phyloP scores from a whole-genome alignment of 176 grass and related monocot species.

The Alloteropsis semialata region DNA sequence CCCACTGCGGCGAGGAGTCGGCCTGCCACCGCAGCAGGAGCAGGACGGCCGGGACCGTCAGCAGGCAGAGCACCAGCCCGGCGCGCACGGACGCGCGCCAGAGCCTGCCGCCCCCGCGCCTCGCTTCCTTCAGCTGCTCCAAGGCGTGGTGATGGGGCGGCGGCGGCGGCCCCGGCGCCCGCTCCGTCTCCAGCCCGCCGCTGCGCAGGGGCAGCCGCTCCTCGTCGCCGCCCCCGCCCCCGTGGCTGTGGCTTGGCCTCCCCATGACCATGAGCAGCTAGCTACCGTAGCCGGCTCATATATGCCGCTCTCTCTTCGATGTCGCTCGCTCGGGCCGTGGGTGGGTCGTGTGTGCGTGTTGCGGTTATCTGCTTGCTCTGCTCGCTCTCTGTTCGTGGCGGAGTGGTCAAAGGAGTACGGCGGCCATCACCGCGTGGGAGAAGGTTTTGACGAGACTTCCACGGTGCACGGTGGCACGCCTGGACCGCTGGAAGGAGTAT shows the following conservation, averaged over 20 bases:
- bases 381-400: not conserved
- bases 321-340: not conserved
- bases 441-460: not conserved
- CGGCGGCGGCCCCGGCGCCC: not conserved
- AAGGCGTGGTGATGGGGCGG: not conserved
- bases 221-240: conserved; percentile 21
- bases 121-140: conserved; percentile 34
- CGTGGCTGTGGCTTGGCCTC: conserved; percentile 12
- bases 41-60: conserved; percentile 34
- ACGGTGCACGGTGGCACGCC: not conserved
- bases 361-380: not conserved
- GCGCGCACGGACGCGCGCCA: conserved; percentile 37
- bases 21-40: conserved; percentile 25
- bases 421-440: not conserved
- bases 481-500: not conserved
- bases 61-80: conserved; percentile 33
- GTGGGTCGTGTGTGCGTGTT: not conserved
- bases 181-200: conserved; percentile 31
- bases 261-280: conserved; percentile 28
- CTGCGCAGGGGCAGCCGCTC: conserved; percentile 33
- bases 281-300: not conserved
- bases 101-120: conserved; percentile 22
- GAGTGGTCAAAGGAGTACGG: conserved; percentile 5
- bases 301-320: not conserved
- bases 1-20: conserved; percentile 20